Conservation (phyloP, 129 eudicot species). For the Tagetes erecta region DNA sequence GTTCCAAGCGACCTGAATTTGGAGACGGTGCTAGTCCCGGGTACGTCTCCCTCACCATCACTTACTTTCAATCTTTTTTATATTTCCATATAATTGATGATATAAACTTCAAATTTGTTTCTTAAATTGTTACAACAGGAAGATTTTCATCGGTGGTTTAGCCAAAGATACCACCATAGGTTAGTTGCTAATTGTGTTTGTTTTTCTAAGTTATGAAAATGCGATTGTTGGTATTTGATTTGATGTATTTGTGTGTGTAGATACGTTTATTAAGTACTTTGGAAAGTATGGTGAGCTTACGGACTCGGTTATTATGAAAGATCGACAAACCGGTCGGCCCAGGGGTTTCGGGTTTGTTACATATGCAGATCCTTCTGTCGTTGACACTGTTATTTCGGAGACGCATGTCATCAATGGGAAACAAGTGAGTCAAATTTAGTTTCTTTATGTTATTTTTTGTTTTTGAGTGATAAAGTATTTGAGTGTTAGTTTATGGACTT, state of each 20-base stretch:
- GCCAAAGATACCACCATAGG: constrained; percentile 83
- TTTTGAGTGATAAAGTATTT: neutral
- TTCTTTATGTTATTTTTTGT: neutral
- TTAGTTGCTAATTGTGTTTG: constrained; percentile 25
- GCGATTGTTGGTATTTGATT: constrained; percentile 5
- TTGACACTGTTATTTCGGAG: constrained; percentile 82
- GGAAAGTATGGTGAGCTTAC: constrained; percentile 95
- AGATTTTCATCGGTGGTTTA: constrained; percentile 88
- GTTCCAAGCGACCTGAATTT: constrained; percentile 60
- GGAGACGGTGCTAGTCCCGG: constrained; percentile 96
- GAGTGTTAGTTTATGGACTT: neutral
- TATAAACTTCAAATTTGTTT: constrained; percentile 17
- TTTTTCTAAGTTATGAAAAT: neutral
- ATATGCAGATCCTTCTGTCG: constrained; percentile 84
- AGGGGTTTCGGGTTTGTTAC: constrained; percentile 93
- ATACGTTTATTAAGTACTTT: constrained; percentile 76
- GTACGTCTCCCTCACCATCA: constrained; percentile 37
- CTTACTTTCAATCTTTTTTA: neutral
- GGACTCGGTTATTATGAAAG: constrained; percentile 91
- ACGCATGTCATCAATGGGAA: constrained; percentile 82
- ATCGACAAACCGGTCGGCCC: constrained; percentile 78
- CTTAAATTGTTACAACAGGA: constrained; percentile 53
- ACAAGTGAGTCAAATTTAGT: constrained; percentile 54
- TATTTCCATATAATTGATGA: neutral
- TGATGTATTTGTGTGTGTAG: constrained; percentile 32